Conservation (phyloP, 2,329 filamentous ascomycete species). For the Neofusicoccum parvum region DNA sequence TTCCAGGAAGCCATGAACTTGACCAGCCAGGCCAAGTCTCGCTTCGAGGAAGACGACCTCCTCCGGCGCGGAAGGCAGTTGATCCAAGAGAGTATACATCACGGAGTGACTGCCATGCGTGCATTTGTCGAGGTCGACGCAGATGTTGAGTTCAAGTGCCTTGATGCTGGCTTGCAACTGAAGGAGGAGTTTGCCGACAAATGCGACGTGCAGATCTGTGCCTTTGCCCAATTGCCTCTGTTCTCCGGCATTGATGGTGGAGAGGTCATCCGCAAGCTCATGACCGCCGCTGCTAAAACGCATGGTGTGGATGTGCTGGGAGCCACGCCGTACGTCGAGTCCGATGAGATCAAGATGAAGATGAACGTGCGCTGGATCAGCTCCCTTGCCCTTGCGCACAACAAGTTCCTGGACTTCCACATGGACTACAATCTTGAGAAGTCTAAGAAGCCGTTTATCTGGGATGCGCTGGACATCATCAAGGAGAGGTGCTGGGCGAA, state of each 20-base stretch:
- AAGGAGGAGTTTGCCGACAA: conserved; percentile 56
- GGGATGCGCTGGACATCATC: conserved; percentile 57
- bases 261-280: conserved; percentile 53
- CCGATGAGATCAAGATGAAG: conserved; percentile 48
- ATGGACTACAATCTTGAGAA: conserved; percentile 68
- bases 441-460: conserved; percentile 53
- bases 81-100: conserved; percentile 63
- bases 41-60: conserved; percentile 65
- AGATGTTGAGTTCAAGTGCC: conserved; percentile 59
- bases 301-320: conserved; percentile 62
- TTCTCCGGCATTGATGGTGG: conserved; percentile 58
- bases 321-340: conserved; percentile 71
- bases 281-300: conserved; percentile 48
- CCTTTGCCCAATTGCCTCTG: conserved; percentile 71
- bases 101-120: conserved; percentile 69
- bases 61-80: conserved; percentile 65
- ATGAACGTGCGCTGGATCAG: conserved; percentile 67
- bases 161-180: conserved; percentile 60
- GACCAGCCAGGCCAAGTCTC: conserved; percentile 62
- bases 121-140: conserved; percentile 73
- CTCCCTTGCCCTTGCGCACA: conserved; percentile 51
- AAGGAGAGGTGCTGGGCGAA: conserved; percentile 53
- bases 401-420: conserved; percentile 68
- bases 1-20: conserved; percentile 67
- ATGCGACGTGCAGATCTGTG: conserved; percentile 67